Base-by-base conservation (phyloP, 345 rosid species). In the Raphanus raphanistrum region DNA sequence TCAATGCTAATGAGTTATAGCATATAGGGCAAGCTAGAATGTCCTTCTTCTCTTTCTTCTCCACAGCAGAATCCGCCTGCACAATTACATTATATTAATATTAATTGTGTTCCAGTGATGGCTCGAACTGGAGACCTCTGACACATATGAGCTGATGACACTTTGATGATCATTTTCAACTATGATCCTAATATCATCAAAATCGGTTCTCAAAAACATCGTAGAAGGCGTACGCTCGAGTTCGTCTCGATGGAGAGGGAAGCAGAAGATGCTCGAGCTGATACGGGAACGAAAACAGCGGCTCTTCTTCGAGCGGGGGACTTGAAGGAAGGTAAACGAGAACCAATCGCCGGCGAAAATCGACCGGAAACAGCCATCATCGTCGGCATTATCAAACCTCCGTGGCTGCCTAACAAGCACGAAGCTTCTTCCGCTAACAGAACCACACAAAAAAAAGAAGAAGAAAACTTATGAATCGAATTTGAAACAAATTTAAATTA, bases 1-100 rank as follows among this genome's bases (percentile, higher is more conserved):
- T 77, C 75, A 62, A 28, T 9, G 80, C 77, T 3, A 94, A 77
- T 4, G 84, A 88, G 73, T 72, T 54, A 63, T 85, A 92, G 81
- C 98, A 92, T 8, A 94, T 82, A n/a, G 98, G 98, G 79, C 97
- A 94, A 60, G 97, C 97, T 75, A 94, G 78, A 29, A 83, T 63
- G 64, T 70, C 74, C 29, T 66, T 66, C 33, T 62, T 81, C 21
- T 21, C 21, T 21, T 21, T 21, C 50, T 85, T 80, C 72, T 76
- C 81, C 17, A 82, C 82, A 13, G 66, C 86, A 81, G 85, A 25
- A 29, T 82, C 90, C 87, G 70, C 50, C 67, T 74, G 27, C 71
- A 21, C 21, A 1, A 21, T 21, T 21, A 21, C 21, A 21, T 21
- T 21, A 21, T 21, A 21, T 21, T 21, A 21, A 21, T 21, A 21